phyloP scores from a whole-genome alignment of 192 early-diverging fungal species.

The Thamnidium elegans region DNA sequence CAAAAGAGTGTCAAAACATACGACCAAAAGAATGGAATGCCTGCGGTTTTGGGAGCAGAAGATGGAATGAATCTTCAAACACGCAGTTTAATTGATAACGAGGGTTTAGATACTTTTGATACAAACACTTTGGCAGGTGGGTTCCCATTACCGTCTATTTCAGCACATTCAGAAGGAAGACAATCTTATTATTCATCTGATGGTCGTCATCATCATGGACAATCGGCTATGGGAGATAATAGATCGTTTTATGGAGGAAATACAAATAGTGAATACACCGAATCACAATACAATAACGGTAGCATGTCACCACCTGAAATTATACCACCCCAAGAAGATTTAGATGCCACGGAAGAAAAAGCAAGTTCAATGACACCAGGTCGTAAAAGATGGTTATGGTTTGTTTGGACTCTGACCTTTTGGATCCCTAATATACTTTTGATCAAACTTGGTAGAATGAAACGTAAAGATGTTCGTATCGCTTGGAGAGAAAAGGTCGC shows the following conservation, averaged over 20 bases:
- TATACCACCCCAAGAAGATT: not conserved
- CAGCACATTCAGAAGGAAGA: slow-evolving; percentile 23
- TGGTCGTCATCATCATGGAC: not conserved
- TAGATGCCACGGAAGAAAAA: slow-evolving; percentile 42
- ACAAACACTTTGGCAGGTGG: slow-evolving; percentile 3
- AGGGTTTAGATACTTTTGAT: not conserved
- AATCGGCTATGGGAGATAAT: too few species aligned
- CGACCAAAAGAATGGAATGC: not conserved
- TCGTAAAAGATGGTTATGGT: slow-evolving; percentile 77
- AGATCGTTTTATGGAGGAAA: too few species aligned
- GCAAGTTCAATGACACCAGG: slow-evolving; percentile 50
- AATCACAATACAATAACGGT: slow-evolving; percentile 19
- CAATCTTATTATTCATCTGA: slow-evolving; percentile 17
- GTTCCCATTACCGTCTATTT: not conserved
- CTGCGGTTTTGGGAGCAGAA: not conserved
- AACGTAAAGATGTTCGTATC: slow-evolving; percentile 73
- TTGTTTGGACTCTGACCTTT: slow-evolving; percentile 76
- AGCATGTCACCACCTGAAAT: not conserved
- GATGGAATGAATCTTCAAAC: not conserved
- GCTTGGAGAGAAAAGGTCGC: slow-evolving; percentile 98
- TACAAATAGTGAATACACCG: slow-evolving; percentile 1
- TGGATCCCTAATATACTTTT: slow-evolving; percentile 74
- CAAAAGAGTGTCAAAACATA: slow-evolving; percentile 43
- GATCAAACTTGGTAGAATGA: slow-evolving; percentile 72
- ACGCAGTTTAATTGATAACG: too few species aligned